These are phyloP conservation scores for Nicotiana obtusifolia DNA, from an alignment of 257 asterid genomes.

Conservation along the genomic window DNA sequence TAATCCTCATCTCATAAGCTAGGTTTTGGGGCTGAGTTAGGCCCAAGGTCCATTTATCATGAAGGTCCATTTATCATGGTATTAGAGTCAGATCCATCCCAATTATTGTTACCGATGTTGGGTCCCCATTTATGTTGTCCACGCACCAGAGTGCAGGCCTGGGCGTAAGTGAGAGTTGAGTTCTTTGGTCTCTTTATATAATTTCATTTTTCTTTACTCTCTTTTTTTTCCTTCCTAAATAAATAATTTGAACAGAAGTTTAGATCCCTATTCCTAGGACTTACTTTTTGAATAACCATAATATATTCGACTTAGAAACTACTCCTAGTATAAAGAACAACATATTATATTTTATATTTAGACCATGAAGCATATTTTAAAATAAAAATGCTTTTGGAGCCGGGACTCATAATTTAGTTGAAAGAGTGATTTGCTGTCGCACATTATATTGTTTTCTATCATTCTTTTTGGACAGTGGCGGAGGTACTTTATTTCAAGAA, in stretches of 20 bases:
- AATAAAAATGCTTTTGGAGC: too few species aligned
- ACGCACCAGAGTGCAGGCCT: too few species aligned
- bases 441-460: background rate
- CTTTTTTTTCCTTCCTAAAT: background rate
- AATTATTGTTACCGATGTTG: too few species aligned
- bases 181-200: too few species aligned
- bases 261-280: background rate
- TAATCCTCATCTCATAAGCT: too few species aligned
- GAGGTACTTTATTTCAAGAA: background rate
- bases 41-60: too few species aligned
- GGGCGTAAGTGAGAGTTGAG: too few species aligned
- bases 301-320: background rate
- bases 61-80: too few species aligned
- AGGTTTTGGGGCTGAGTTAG: too few species aligned
- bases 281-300: background rate
- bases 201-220: background rate
- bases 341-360: background rate
- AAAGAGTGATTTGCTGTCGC: too few species aligned
- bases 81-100: too few species aligned
- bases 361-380: background rate
- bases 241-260: background rate
- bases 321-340: background rate
- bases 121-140: too few species aligned
- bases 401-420: background rate
- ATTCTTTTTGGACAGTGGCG: background rate